Base-by-base conservation (phyloP, 805 yeast genomes). In the Cyberlindnera xylosilytica region DNA sequence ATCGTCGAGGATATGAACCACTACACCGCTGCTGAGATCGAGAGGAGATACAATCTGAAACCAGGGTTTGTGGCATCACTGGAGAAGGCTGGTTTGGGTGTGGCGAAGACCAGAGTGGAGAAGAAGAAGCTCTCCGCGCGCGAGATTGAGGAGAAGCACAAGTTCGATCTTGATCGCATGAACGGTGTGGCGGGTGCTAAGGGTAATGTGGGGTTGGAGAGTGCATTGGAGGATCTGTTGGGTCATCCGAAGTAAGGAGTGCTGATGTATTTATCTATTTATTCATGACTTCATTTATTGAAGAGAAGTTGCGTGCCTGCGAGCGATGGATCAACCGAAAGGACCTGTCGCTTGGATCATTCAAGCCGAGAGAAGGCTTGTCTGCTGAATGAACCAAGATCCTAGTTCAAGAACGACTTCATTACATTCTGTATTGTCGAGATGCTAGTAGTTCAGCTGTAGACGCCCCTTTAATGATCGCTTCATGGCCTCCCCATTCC, bases 1-100 rank as follows among this genome's bases (percentile, higher is more conserved):
- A 52, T 54, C 7, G 46, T 54, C 6, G 53, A 50, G 17, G 54
- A 51, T 34, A 30, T 52, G 27, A 39, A 47, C 7, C 47, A 45
- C 15, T 44, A 42, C 30, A 15, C 51, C 4, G 30, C 42, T 4
- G 50, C 46, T 6, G 47, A 49, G 17, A 42, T 54, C 3, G 24
- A 33, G 3, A 42, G 30, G 26, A 39, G 47, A 6, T 54, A 52
- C 28, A 43, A 41, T 11, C 39, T 54, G 4, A 17, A 20, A 6
- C 36, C 36, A 3, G 36, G 35, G 20, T 42, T 44, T 15, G 20
- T 42, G 6, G 3, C 27, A 3, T 7, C 30, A 6, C 18, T 44
- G 16, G 11, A 31, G 10, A 11, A 7, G 13, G 42, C 31, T 1
- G 30, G 30, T 13, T 1, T 45, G 18, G 23, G 36, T 41, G 42